Evolutionary conservation across 129 eudicot genomes (phyloP).

Genomic region (Helianthus tuberosus): DNA sequence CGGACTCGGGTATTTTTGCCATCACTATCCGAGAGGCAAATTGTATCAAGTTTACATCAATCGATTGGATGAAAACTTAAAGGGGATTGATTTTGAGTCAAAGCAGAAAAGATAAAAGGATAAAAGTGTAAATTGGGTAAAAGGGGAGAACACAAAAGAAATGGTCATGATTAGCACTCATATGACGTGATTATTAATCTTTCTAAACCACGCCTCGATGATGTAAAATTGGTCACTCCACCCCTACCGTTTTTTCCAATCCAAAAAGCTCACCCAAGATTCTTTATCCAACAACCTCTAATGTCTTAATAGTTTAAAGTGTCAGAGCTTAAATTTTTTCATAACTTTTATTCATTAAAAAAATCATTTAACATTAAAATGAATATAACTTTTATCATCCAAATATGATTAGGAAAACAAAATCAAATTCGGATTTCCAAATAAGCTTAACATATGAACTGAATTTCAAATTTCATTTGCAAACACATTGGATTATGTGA

Average conservation of each 20-base stretch:
- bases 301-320: conserved; percentile 34
- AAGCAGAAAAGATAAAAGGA: neutral
- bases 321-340: too few relatives aligned
- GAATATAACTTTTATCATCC: too few relatives aligned
- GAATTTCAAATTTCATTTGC: too few relatives aligned
- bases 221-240: conserved; percentile 31
- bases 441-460: too few relatives aligned
- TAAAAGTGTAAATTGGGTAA: neutral
- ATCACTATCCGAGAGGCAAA: too few relatives aligned
- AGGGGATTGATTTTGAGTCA: neutral
- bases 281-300: conserved; percentile 37
- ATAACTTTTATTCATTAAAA: neutral
- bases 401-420: too few relatives aligned
- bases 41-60: neutral
- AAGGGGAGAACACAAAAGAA: conserved; percentile 27
- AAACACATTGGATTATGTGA: too few relatives aligned
- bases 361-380: too few relatives aligned
- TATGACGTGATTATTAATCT: conserved; percentile 42
- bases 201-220: conserved; percentile 56
- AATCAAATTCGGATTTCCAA: too few relatives aligned
- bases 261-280: conserved; percentile 28
- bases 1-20: too few relatives aligned
- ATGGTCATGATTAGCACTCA: conserved; percentile 50
- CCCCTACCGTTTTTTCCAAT: conserved; percentile 29
- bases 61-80: conserved; percentile 3